These are phyloP conservation scores for Colletotrichum viniferum DNA, from an alignment of 2,329 filamentous ascomycete species.

Conservation along the genomic window DNA sequence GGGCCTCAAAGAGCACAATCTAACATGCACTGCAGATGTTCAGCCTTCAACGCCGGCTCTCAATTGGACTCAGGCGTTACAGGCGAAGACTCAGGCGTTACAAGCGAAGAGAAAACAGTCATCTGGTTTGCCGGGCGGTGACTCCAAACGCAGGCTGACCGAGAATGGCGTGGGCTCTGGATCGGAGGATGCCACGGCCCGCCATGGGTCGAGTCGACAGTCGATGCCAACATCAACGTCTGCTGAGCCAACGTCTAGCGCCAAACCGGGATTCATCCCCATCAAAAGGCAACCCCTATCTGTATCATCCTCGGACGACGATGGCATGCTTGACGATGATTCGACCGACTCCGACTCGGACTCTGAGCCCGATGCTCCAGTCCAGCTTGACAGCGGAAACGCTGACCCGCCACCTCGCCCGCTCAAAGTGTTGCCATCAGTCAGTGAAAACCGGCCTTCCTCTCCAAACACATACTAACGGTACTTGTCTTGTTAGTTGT, in stretches of 20 bases:
- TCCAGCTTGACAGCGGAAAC: background rate
- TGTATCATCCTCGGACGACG: background rate
- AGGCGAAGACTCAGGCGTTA: background rate
- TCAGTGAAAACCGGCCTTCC: background rate
- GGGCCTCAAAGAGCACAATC: background rate
- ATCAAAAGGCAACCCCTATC: background rate
- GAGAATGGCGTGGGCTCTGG: background rate
- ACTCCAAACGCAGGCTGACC: background rate
- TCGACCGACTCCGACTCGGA: background rate
- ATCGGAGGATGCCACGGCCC: background rate
- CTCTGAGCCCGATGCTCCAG: background rate
- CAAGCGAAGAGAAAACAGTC: background rate
- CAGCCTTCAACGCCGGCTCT: background rate
- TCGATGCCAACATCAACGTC: background rate
- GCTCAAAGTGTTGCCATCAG: background rate
- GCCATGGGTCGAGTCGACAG: background rate
- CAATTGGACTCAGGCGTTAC: background rate
- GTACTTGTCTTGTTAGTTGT: background rate
- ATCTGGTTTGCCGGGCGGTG: background rate
- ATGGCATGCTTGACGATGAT: background rate
- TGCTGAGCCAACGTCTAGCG: background rate
- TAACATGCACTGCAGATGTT: background rate
- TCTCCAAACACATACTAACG: background rate
- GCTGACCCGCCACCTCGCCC: background rate
- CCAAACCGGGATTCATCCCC: background rate